Percentiles rank a stretch among this genome's conserved stretches.
phyloP scores from a whole-genome alignment of 768 basidiomycete species.

The Trametes cinnabarina region DNA sequence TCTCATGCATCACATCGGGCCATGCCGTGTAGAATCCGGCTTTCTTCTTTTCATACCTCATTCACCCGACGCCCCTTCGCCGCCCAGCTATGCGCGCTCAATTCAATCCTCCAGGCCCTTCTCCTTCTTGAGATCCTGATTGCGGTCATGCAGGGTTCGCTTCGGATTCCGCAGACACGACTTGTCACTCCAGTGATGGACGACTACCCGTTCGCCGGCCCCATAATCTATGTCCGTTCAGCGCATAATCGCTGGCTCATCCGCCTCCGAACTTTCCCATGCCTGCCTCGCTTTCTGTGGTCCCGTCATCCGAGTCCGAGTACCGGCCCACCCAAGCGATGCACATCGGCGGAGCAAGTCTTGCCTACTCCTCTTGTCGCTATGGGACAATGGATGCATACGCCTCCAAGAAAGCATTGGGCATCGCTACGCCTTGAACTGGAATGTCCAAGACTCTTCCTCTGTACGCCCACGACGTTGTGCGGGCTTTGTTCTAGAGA shows the following conservation, averaged over 20 bases:
- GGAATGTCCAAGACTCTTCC: no score
- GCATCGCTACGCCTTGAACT: no score
- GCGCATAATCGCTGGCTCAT: neutral
- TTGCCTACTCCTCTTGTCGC: no score
- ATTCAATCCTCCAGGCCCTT: neutral
- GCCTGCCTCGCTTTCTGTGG: neutral
- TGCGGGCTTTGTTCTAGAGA: no score
- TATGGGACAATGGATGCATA: no score
- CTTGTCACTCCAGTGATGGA: slow-evolving; percentile 1
- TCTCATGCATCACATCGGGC: neutral
- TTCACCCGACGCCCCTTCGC: neutral
- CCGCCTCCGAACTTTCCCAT: neutral
- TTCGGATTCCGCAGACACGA: neutral
- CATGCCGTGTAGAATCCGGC: neutral
- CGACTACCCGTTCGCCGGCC: neutral
- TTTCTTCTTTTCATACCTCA: neutral
- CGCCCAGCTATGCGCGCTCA: neutral
- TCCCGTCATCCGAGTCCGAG: slow-evolving; percentile 1
- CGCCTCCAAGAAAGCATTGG: no score
- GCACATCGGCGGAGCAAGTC: slow-evolving; percentile 3
- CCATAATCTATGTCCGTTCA: neutral
- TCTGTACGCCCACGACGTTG: no score
- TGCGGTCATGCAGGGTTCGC: neutral
- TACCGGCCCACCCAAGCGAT: neutral
- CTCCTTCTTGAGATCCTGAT: slow-evolving; percentile 2